Conservation (phyloP, 2,329 filamentous ascomycete species). For the Leptodontidium sp. region DNA sequence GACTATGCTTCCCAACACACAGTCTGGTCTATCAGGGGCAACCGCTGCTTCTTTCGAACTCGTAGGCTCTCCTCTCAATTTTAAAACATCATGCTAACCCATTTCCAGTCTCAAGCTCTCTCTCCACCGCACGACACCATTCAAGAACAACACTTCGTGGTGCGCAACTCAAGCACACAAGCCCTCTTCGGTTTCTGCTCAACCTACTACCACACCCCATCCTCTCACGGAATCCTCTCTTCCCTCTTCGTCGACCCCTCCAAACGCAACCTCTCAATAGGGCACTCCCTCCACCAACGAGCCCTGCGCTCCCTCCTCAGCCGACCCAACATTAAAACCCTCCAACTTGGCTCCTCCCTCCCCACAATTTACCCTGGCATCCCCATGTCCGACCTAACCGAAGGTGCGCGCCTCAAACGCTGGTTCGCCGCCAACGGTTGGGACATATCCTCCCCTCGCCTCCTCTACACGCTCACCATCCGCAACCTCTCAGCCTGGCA, state of each 20-base stretch:
- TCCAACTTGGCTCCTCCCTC: conserved; percentile 82
- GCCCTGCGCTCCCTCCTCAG: conserved; percentile 83
- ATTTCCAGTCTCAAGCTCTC: conserved; percentile 17
- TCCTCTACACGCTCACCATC: conserved; percentile 70
- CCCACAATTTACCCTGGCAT: conserved; percentile 90
- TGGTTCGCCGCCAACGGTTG: conserved; percentile 95
- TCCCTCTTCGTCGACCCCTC: conserved; percentile 89
- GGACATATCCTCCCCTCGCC: conserved; percentile 73
- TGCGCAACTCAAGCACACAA: conserved; percentile 91
- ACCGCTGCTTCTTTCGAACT: conserved; percentile 80
- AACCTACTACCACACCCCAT: conserved; percentile 77
- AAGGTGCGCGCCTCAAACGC: conserved; percentile 58
- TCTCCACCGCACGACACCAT: conserved; percentile 64
- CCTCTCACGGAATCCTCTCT: conserved; percentile 71
- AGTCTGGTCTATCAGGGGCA: conserved; percentile 69
- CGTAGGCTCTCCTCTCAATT: conserved; percentile 41
- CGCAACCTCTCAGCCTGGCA: conserved; percentile 66
- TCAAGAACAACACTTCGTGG: conserved; percentile 87
- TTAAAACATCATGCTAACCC: background rate
- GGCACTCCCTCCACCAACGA: conserved; percentile 85
- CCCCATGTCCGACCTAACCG: conserved; percentile 66
- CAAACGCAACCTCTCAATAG: conserved; percentile 88
- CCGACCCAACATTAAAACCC: conserved; percentile 74
- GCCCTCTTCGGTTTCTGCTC: conserved; percentile 92
- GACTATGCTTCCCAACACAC: conserved; percentile 69